Percentiles rank a stretch among this genome's conserved stretches.
Conservation (phyloP, 352 stramenopile species). For the Elongisporangium senticosum region DNA sequence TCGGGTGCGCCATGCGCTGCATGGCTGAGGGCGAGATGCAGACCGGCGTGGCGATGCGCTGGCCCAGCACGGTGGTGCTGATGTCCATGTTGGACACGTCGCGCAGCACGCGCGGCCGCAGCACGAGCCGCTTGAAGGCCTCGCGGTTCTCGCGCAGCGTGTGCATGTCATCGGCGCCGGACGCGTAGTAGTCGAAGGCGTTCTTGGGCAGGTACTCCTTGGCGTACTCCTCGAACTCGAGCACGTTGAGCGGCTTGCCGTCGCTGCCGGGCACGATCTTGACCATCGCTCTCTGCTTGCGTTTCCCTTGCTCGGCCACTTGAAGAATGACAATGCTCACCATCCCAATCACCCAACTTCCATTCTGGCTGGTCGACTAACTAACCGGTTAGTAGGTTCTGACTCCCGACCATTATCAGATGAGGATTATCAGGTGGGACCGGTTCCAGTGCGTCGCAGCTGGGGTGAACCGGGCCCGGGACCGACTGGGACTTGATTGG, state of each 20-base stretch:
- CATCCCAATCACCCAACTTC: neutral
- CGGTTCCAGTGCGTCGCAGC: too few relatives aligned
- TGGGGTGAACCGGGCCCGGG: neutral
- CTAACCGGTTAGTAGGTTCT: neutral
- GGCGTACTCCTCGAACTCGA: slow-evolving; percentile 88
- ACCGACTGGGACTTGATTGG: neutral
- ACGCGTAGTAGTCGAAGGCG: slow-evolving; percentile 90
- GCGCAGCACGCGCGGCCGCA: slow-evolving; percentile 92
- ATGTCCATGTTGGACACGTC: slow-evolving; percentile 92
- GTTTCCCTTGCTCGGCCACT: neutral
- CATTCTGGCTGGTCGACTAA: neutral
- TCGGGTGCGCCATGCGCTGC: slow-evolving; percentile 94
- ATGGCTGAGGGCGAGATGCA: slow-evolving; percentile 90
- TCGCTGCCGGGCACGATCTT: slow-evolving; percentile 78
- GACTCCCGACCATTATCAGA: neutral
- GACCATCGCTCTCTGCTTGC: slow-evolving; percentile 16
- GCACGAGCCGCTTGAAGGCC: slow-evolving; percentile 91
- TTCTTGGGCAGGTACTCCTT: slow-evolving; percentile 89
- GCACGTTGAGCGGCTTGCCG: slow-evolving; percentile 77
- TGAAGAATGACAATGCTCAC: slow-evolving; percentile 1
- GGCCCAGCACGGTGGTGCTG: slow-evolving; percentile 88
- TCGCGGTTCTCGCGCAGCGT: slow-evolving; percentile 70
- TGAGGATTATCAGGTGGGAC: too few relatives aligned
- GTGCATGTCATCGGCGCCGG: slow-evolving; percentile 91
- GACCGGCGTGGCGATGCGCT: slow-evolving; percentile 89